Evolutionary conservation across 1,284 basidiomycete genomes (phyloP), one percentile per base, ranked within the genome.

Genomic region (Cutaneotrichosporon mucoides): DNA sequence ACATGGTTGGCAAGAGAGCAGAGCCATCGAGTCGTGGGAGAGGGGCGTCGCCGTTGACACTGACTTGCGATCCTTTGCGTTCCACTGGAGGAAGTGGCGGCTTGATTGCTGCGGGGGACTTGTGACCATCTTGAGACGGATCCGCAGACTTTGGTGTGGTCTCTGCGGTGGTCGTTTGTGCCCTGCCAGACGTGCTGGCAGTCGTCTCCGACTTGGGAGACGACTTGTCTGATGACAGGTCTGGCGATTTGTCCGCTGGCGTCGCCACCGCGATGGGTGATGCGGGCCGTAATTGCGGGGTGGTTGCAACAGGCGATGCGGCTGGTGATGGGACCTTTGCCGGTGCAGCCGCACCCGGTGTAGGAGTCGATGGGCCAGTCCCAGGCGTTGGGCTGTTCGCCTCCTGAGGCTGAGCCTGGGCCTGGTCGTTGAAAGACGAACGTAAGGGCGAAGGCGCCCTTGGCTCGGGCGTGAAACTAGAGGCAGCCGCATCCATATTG

Each of bases 391-490:
- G 24, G 40, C 40, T 40, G 24, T 42, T 52, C 36, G 35, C 35
- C n/a, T 42, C 50, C 34, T 24, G 50, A 11, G 16, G 24, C 24
- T n/a, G 24, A 24, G n/a, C 38, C 40, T 41, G 38, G 10, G 5
- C 38, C 36, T 46, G 37, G 6, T 64, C 65, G 41, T 47, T 62
- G 46, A 67, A 66, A 4, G 62, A 66, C 9, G 63, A 56, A 24
- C 77, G 72, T 4, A 79, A 63, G 0, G 78, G 78, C 2, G 78
- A 79, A 1, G 76, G 73, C 0, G 76, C 76, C 44, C 76, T 54
- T 0, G 67, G 67, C 34, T 75, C 73, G 0, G 60, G 65, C 0
- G 72, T 66, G 53, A 72, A 73, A 6, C 69, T 71, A 15, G 63
- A 66, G 41, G 74, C 72, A 7, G 63, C 57, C 9, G 66, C 57